Percentiles rank a stretch among this genome's conserved stretches.
These are phyloP conservation scores for Phytophthora capsici DNA, from an alignment of 352 stramenopile genomes.

Conservation along the genomic window DNA sequence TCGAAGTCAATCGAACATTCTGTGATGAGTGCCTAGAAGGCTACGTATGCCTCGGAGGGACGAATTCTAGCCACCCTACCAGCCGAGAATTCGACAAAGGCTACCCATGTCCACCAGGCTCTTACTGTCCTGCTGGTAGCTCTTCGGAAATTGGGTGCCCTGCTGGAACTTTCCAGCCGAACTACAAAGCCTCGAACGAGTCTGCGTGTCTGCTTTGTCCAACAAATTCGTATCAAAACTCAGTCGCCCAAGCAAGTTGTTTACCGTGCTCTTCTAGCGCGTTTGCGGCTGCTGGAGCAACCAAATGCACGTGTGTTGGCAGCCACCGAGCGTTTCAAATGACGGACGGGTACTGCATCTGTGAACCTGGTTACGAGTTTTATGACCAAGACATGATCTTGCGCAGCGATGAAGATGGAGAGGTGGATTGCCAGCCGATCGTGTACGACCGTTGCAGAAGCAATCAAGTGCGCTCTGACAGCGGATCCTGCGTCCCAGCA, in stretches of 20 bases:
- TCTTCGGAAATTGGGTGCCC: constrained; percentile 70
- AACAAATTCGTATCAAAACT: constrained; percentile 83
- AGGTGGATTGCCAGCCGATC: constrained; percentile 92
- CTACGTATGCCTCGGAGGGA: constrained; percentile 86
- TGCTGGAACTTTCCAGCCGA: constrained; percentile 79
- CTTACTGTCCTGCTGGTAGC: constrained; percentile 76
- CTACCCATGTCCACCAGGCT: constrained; percentile 82
- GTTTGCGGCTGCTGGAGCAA: constrained; percentile 57
- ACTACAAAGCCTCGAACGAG: constrained; percentile 43
- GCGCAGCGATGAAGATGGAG: constrained; percentile 82
- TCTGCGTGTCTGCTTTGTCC: constrained; percentile 74
- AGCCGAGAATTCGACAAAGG: constrained; percentile 72
- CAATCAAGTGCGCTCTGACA: constrained; percentile 76
- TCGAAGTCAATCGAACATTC: constrained; percentile 75
- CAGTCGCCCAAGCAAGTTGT: constrained; percentile 67
- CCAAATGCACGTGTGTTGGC: constrained; percentile 83
- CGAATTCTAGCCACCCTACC: constrained; percentile 59
- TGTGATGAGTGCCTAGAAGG: constrained; percentile 80
- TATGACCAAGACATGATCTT: constrained; percentile 89
- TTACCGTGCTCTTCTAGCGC: constrained; percentile 89
- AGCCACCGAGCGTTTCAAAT: constrained; percentile 92
- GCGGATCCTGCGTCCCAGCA: constrained; percentile 67
- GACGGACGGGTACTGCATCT: constrained; percentile 92
- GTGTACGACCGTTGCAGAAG: constrained; percentile 88
- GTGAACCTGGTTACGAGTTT: constrained; percentile 91